Evolutionary conservation across 441 rosid species (phyloP), one percentile per base, ranked within the genome.

Genomic region (Brassica balearica): DNA sequence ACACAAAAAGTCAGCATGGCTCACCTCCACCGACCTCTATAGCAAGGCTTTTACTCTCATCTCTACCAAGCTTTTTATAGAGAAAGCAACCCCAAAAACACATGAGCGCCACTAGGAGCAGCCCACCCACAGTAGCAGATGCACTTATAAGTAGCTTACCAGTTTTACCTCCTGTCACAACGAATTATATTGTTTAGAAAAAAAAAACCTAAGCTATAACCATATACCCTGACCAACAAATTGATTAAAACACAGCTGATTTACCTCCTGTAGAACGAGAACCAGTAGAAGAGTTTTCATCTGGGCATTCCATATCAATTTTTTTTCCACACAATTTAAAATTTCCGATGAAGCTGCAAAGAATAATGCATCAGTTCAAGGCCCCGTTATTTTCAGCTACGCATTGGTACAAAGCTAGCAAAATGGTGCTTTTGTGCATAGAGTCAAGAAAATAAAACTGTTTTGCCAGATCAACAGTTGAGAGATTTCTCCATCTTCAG

Each of bases 31-130:
- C 87, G 36, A 90, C 93, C 83, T 89, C 96, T 86, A 89, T 90
- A 10, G 96, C 97, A 46, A 92, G 89, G 79, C 91, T 84, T 83
- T 68, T 84, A 72, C 82, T 79, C 79, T 88, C 98, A 79, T 81
- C 90, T 90, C 87, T 95, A 83, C 94, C 96, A 61, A 95, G 87
- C 88, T 90, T 95, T 84, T 92, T 95, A 77, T 95, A 92, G 53
- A 95, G 91, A 85, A 92, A 92, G 85, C 97, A 95, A 51, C 98
- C 98, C 97, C 96, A 95, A 75, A 91, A 95, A 82, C 97, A 95
- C 97, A 95, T 92, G 56, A 95, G 97, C 36, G 98, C 98, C 81
- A 95, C 97, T 79, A 95, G 85, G 84, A 95, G 98, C 51, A 95
- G 88, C 29, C 96, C 97, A 66, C 96, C 97, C 38, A 92, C 85